Base-by-base conservation (phyloP, 2,329 filamentous ascomycete genomes). In the Lanzia echinophila region DNA sequence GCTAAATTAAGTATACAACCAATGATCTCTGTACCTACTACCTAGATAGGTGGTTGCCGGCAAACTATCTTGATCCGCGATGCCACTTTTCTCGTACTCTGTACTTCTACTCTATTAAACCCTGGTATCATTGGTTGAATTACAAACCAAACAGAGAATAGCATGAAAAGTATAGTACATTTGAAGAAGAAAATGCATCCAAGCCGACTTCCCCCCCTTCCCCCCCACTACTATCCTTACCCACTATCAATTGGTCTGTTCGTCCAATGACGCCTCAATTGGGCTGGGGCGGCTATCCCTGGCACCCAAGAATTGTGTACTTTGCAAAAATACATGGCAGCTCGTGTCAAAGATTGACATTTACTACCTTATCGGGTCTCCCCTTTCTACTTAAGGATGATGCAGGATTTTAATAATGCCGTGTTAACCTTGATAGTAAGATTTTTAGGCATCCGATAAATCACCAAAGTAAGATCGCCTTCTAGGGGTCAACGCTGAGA, bases 401-500 rank as follows among this genome's bases (percentile, higher is more conserved):
- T 36, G 34, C 15, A 17, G 34, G 28, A 53, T 48, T 42, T 41
- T 41, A 52, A 53, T 41, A 48, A 53, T 48, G 36, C 20, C 44
- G 45, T 53, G 19, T 48, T 20, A 48, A 39, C 50, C 39, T 53
- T 33, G 50, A 47, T 24, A 24, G 50, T 53, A 53, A 39, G 43
- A 13, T 53, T 53, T 28, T 53, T 28, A 53, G 50, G 44, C 44
- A 48, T 48, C 50, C 44, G 32, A 24, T 53, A 47, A 41, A 8
- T 20, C 17, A 47, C 34, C 17, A 47, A 24, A 53, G 50, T 48
- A 48, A 53, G 50, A 53, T 53, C 50, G 50, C 22, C 44, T 47
- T 53, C 50, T 48, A 53, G 50, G 50, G 50, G 42, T 7, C 32
- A 47, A 39, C 43, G 46, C 43, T 32, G 42, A 47, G 24, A 42